Conservation (phyloP, 2,329 filamentous ascomycete genomes). For the Xylariaceae sp. region DNA sequence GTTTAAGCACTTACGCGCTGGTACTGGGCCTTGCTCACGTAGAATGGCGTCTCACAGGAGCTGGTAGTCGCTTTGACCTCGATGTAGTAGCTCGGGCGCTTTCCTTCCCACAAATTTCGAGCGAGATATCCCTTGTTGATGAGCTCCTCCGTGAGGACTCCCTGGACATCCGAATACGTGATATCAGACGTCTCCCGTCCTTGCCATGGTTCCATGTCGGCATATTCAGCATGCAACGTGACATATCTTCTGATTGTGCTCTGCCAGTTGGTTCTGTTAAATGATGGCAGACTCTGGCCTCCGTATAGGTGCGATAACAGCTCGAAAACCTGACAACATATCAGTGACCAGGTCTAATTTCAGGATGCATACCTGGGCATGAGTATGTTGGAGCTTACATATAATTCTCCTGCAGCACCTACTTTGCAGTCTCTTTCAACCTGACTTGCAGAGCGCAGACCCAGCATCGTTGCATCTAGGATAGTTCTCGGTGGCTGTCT, state of each 20-base stretch:
- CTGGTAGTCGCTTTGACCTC: constrained; percentile 49
- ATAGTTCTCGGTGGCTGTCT: constrained; percentile 1
- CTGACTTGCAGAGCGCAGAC: constrained; percentile 12
- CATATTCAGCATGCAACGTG: constrained; percentile 37
- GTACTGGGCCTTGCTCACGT: constrained; percentile 44
- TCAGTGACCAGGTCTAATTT: constrained; percentile 21
- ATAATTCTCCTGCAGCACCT: constrained; percentile 20
- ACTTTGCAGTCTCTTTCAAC: constrained; percentile 20
- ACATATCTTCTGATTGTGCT: constrained; percentile 44
- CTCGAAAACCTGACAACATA: constrained; percentile 37
- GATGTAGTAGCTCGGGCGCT: constrained; percentile 40
- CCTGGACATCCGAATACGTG: constrained; percentile 36
- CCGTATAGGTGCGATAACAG: constrained; percentile 30
- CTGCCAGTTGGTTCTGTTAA: constrained; percentile 41
- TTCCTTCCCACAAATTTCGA: constrained; percentile 22
- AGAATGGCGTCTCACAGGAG: constrained; percentile 39
- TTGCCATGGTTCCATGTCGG: constrained; percentile 36
- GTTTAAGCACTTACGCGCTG: constrained; percentile 30
- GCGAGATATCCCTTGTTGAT: constrained; percentile 33
- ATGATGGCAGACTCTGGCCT: constrained; percentile 29
- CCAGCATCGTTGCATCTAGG: constrained; percentile 2
- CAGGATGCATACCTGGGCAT: constrained; percentile 38
- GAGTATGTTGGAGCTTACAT: constrained; percentile 5
- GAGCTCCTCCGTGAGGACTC: constrained; percentile 33
- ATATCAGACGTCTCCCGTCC: constrained; percentile 45